A percentile compares a stretch with the other conserved stretches of the same genome.
phyloP scores from a whole-genome alignment of 768 basidiomycete genomes.

The Lactifluus rugatus region DNA sequence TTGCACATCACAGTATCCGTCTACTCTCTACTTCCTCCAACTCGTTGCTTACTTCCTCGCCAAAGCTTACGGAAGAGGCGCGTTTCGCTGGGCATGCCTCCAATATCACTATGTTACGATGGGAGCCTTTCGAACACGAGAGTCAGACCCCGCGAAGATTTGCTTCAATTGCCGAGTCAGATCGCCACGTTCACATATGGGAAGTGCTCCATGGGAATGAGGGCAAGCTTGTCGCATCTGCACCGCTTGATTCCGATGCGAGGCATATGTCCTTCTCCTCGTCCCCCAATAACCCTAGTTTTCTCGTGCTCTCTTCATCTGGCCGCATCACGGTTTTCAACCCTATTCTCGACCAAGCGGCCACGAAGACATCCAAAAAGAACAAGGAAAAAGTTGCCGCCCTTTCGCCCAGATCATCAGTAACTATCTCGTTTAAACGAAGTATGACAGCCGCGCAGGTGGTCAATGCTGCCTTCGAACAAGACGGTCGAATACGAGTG shows the following conservation, averaged over 20 bases:
- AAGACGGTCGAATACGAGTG: slow-evolving; percentile 38
- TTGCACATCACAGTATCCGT: slow-evolving; percentile 51
- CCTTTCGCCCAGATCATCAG: slow-evolving; percentile 43
- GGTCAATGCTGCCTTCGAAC: slow-evolving; percentile 39
- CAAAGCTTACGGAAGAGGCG: slow-evolving; percentile 38
- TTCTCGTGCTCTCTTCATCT: slow-evolving; percentile 49
- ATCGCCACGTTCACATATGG: slow-evolving; percentile 58
- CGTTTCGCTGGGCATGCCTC: slow-evolving; percentile 62
- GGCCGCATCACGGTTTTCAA: slow-evolving; percentile 51
- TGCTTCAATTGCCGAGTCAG: slow-evolving; percentile 50
- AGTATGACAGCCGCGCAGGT: slow-evolving; percentile 30
- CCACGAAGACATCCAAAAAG: slow-evolving; percentile 32
- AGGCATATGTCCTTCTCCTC: slow-evolving; percentile 29
- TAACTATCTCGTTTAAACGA: slow-evolving; percentile 34
- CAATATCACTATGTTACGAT: slow-evolving; percentile 39
- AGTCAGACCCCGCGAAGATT: slow-evolving; percentile 36
- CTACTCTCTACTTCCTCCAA: slow-evolving; percentile 34
- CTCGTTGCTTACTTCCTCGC: slow-evolving; percentile 26
- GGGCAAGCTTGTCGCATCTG: slow-evolving; percentile 48
- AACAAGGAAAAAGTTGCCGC: slow-evolving; percentile 39
- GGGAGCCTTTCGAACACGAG: slow-evolving; percentile 34
- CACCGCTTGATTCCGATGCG: slow-evolving; percentile 58
- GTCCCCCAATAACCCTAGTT: slow-evolving; percentile 28
- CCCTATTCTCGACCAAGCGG: slow-evolving; percentile 37
- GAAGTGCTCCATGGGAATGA: slow-evolving; percentile 34